Evolutionary conservation across 176 grass and related monocot genomes (phyloP), one percentile per base, ranked within the genome.

Genomic region (Aechmea fasciata): DNA sequence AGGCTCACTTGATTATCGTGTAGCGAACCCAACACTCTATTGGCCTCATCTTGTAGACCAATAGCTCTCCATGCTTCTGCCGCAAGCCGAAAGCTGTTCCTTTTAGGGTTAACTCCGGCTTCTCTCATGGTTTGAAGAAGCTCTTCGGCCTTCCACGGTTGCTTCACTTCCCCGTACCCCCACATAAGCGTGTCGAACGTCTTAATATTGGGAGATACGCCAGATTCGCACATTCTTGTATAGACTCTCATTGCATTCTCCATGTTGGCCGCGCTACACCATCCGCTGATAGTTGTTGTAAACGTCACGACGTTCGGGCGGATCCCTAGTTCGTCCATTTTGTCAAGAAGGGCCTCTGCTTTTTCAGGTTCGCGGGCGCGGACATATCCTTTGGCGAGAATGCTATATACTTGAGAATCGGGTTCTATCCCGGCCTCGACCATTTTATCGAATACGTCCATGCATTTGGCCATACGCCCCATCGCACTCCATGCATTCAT

Each of bases 111-210:
- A 57, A 97, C 63, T 52, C 84, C 79, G 6, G 18, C 26, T 66
- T 90, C 82, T 77, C 68, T 78, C 89, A 92, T 86, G 71, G 72
- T 81, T 57, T 82, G 77, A 48, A 97, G 93, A 49, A 92, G 52
- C 57, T 92, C 86, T 73, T 97, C 89, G 8, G 83, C 86, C 68
- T 92, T 97, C 74, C 79, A 92, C 65, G 94, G 94, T 51, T 90
- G 86, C 69, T 83, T 97, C 64, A 69, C 77, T 75, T 92, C 86
- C 48, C 89, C 88, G 74, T 97, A 97, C 1, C 94, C 89, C 94
- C 94, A 97, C 51, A 97, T 90, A 79, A 97, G 89, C 23, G 86
- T 97, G 71, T 97, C 86, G 66, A 97, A 92, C 5, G 94, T 97
- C 84, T 85, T 85, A 65, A 92, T 80, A 71, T 97, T 92, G 11